A percentile compares a stretch with the other conserved stretches of the same genome.
Conservation (phyloP, 2,329 filamentous ascomycete genomes). For the Xylaria arbuscula region DNA sequence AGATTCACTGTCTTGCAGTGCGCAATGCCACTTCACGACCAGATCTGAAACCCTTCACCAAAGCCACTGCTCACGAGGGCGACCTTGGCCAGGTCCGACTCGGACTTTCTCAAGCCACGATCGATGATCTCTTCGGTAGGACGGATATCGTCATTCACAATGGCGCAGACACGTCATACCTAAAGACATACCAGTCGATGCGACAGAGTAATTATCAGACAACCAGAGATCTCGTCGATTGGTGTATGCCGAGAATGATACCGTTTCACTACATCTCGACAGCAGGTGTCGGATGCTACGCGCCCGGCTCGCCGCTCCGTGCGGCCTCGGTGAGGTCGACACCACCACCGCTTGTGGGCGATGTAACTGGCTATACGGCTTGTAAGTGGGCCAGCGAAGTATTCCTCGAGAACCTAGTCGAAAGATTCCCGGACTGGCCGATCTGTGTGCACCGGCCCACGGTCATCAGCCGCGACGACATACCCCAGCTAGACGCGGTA, state of each 20-base stretch:
- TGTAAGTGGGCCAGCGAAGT: constrained; percentile 55
- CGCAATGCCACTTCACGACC: background rate
- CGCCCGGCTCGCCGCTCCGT: background rate
- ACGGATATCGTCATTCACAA: constrained; percentile 37
- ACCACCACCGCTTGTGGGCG: constrained; percentile 39
- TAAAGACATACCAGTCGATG: constrained; percentile 29
- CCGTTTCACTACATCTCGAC: constrained; percentile 39
- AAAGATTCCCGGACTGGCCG: constrained; percentile 34
- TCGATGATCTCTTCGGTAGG: constrained; percentile 28
- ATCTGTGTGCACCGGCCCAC: constrained; percentile 49
- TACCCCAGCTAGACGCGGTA: background rate
- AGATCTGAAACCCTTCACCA: background rate
- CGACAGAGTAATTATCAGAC: constrained; percentile 24
- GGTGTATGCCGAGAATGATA: constrained; percentile 11
- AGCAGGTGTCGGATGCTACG: constrained; percentile 1
- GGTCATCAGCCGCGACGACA: constrained; percentile 29
- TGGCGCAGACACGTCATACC: constrained; percentile 37
- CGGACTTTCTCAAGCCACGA: background rate
- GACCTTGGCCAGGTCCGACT: background rate
- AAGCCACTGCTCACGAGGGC: background rate
- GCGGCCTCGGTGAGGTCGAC: background rate
- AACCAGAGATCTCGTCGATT: constrained; percentile 23
- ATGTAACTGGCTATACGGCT: constrained; percentile 50
- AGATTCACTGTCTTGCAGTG: background rate
- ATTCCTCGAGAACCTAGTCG: constrained; percentile 49